A percentile compares a stretch with the other conserved stretches of the same genome.
phyloP scores from a whole-genome alignment of 202 grass and related monocot species.

The Carex arenaria region DNA sequence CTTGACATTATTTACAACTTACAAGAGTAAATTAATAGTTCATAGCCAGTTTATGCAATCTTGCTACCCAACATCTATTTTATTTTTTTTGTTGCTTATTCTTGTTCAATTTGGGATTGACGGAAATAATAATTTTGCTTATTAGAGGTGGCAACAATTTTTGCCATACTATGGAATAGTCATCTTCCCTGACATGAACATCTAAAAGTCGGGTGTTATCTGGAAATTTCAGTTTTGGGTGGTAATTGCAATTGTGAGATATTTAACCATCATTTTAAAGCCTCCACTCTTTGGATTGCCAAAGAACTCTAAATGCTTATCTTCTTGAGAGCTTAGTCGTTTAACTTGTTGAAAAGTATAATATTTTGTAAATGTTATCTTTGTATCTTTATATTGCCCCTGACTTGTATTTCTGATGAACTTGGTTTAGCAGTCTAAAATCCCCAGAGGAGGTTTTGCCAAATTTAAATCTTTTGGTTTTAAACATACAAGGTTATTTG shows the following conservation, averaged over 20 bases:
- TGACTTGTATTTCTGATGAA: background rate
- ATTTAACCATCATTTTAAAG: background rate
- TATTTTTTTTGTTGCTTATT: background rate
- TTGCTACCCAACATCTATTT: background rate
- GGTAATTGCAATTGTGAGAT: background rate
- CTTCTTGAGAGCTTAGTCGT: background rate
- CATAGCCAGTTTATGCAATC: background rate
- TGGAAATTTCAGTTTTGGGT: background rate
- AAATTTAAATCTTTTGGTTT: background rate
- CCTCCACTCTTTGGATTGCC: background rate
- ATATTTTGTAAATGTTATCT: background rate
- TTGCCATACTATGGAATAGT: background rate
- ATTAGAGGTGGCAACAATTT: background rate
- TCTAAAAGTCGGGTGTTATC: background rate
- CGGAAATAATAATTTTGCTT: background rate
- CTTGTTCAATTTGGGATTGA: background rate
- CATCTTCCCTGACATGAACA: background rate
- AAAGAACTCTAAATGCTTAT: background rate
- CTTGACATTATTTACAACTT: background rate
- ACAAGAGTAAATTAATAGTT: background rate
- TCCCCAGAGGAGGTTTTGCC: background rate
- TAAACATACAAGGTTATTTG: background rate
- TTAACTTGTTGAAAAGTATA: background rate
- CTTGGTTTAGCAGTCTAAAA: background rate
- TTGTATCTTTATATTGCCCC: background rate